Conservation (phyloP, 805 yeast genomes). For the Candida sonorensis region DNA sequence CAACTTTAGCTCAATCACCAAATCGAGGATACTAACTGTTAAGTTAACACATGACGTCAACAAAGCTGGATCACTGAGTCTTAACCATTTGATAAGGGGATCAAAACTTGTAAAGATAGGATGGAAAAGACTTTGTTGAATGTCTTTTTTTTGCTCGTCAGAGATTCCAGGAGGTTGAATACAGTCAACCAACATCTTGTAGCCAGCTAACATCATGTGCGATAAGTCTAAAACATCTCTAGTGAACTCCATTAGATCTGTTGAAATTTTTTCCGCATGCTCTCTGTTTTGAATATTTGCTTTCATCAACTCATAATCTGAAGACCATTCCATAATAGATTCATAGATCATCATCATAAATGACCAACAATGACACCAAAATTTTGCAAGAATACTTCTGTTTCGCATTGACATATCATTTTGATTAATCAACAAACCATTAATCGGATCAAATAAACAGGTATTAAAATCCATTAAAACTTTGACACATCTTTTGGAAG, state of each 20-base stretch:
- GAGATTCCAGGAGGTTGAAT: slow-evolving; percentile 20
- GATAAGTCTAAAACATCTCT: slow-evolving; percentile 81
- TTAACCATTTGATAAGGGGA: slow-evolving; percentile 70
- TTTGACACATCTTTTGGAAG: slow-evolving; percentile 48
- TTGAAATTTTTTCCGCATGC: slow-evolving; percentile 18
- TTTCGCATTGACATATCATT: slow-evolving; percentile 6
- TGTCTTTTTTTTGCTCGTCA: slow-evolving; percentile 9
- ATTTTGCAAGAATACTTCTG: slow-evolving; percentile 26
- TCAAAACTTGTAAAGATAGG: slow-evolving; percentile 57
- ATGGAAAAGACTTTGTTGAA: slow-evolving; percentile 33
- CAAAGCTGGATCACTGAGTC: slow-evolving; percentile 73
- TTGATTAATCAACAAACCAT: slow-evolving; percentile 39
- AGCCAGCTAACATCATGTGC: slow-evolving; percentile 59
- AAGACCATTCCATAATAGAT: slow-evolving; percentile 72
- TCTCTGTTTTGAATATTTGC: slow-evolving; percentile 10
- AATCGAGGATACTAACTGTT: slow-evolving; percentile 57
- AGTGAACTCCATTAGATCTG: slow-evolving; percentile 53
- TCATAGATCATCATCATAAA: slow-evolving; percentile 63
- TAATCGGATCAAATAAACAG: slow-evolving; percentile 58
- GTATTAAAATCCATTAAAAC: slow-evolving; percentile 67
- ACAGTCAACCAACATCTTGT: slow-evolving; percentile 35
- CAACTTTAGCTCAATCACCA: slow-evolving; percentile 49
- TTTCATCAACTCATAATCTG: slow-evolving; percentile 23
- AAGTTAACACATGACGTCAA: slow-evolving; percentile 66
- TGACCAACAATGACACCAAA: slow-evolving; percentile 72